These are phyloP conservation scores for Paramyrothecium sp. DNA, from an alignment of 2,329 filamentous ascomycete genomes.

Conservation along the genomic window DNA sequence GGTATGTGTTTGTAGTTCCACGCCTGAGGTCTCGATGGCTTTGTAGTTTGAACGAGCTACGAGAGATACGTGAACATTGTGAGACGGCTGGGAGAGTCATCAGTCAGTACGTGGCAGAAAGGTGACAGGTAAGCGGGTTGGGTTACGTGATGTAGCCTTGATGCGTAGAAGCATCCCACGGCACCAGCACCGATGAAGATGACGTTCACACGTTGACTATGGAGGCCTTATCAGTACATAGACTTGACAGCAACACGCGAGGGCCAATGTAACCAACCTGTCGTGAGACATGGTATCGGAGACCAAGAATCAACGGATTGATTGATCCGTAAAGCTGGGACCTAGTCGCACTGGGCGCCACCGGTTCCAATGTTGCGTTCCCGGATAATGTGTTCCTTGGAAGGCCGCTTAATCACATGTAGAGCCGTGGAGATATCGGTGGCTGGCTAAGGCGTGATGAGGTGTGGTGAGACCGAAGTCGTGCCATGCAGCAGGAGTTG, in stretches of 20 bases:
- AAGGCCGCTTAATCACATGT: background rate
- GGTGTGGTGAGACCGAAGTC: no score
- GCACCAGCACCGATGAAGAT: slow-evolving; percentile 70
- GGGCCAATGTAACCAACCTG: background rate
- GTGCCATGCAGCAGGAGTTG: background rate
- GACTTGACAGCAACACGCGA: background rate
- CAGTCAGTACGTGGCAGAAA: slow-evolving; percentile 9
- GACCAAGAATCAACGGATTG: no score
- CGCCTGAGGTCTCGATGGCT: slow-evolving; percentile 59
- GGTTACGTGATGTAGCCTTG: slow-evolving; percentile 59
- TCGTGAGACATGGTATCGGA: background rate
- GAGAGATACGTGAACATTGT: slow-evolving; percentile 61
- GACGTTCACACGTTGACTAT: slow-evolving; percentile 41
- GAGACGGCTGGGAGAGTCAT: slow-evolving; percentile 34
- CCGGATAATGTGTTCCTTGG: background rate
- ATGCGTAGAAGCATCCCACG: slow-evolving; percentile 72
- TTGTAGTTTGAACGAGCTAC: slow-evolving; percentile 74
- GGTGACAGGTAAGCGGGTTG: slow-evolving; percentile 1
- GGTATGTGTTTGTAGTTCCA: slow-evolving; percentile 61
- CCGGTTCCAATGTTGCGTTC: background rate
- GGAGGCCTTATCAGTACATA: background rate
- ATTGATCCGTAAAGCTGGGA: no score
- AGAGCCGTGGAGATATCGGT: background rate
- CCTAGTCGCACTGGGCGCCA: background rate
- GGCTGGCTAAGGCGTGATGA: background rate